Conservation (phyloP, 208 protist genomes). For the Wallacemonas rigidus region DNA sequence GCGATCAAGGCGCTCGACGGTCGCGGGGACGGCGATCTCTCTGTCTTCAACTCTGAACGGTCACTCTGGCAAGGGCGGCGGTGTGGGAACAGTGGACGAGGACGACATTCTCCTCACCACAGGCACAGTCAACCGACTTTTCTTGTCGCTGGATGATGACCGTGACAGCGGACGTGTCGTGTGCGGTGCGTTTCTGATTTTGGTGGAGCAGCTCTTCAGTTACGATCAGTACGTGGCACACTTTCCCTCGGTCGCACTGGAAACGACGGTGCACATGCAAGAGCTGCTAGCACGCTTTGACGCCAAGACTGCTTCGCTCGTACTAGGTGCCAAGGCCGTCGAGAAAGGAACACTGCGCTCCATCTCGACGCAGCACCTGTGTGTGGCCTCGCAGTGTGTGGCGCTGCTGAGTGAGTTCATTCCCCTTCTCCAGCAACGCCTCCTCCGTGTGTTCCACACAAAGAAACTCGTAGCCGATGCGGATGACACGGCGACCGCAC, state of each 20-base stretch:
- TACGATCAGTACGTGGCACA: conserved; percentile 72
- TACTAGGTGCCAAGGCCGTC: conserved; percentile 83
- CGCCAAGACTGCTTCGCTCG: conserved; percentile 57
- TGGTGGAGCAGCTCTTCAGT: conserved; percentile 73
- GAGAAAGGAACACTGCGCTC: conserved; percentile 71
- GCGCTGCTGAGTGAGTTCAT: conserved; percentile 72
- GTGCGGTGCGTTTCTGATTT: conserved; percentile 66
- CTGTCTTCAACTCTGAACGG: background rate
- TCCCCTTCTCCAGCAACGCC: conserved; percentile 55
- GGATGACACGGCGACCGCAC: background rate
- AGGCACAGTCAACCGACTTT: conserved; percentile 35
- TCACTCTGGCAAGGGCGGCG: background rate
- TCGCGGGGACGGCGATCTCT: background rate
- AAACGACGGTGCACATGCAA: conserved; percentile 68
- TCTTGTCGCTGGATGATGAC: conserved; percentile 39
- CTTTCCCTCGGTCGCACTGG: conserved; percentile 86
- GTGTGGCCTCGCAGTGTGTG: conserved; percentile 84
- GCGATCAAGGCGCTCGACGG: background rate
- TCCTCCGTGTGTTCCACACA: conserved; percentile 24
- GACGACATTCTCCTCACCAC: conserved; percentile 21
- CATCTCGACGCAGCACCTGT: conserved; percentile 85
- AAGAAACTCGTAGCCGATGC: background rate
- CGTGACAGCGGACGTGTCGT: conserved; percentile 62
- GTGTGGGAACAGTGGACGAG: conserved; percentile 4
- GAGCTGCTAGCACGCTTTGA: conserved; percentile 87